Percentiles rank a stretch among this genome's conserved stretches.
phyloP scores from a whole-genome alignment of 306 rosid species.

The Mucuna pruriens region DNA sequence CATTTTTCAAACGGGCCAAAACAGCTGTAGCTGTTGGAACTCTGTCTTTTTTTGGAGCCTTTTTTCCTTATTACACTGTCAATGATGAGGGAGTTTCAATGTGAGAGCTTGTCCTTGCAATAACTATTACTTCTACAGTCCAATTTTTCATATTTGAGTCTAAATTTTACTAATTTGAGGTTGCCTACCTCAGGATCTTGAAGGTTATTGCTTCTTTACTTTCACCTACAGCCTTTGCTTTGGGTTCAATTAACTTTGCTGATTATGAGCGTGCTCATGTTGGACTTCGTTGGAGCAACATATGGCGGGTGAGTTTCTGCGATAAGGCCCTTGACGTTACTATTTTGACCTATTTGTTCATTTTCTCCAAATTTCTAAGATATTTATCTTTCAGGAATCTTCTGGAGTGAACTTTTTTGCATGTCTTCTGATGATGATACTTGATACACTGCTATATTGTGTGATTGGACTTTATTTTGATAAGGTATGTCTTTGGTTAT shows the following conservation, averaged over 20 bases:
- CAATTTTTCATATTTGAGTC: constrained; percentile 23
- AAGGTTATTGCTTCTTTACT: constrained; percentile 88
- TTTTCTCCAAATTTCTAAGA: constrained; percentile 31
- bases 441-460: constrained; percentile 84
- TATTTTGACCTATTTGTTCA: background rate
- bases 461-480: constrained; percentile 88
- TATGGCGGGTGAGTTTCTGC: constrained; percentile 73
- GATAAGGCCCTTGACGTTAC: constrained; percentile 17
- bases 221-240: constrained; percentile 94
- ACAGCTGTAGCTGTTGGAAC: constrained; percentile 99
- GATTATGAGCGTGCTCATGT: constrained; percentile 99
- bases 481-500: constrained; percentile 62
- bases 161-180: constrained; percentile 34
- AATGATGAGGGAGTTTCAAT: constrained; percentile 75
- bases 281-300: constrained; percentile 98
- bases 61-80: constrained; percentile 91
- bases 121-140: constrained; percentile 12
- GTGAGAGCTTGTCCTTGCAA: constrained; percentile 57
- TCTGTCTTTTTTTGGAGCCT: constrained; percentile 81
- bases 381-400: constrained; percentile 66
- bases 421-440: constrained; percentile 90
- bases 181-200: constrained; percentile 65
- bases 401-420: constrained; percentile 88
- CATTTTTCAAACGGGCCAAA: constrained; percentile 90
- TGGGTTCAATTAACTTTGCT: constrained; percentile 92